These are phyloP conservation scores for Solanum neorickii DNA, from an alignment of 257 asterid genomes.

Conservation along the genomic window DNA sequence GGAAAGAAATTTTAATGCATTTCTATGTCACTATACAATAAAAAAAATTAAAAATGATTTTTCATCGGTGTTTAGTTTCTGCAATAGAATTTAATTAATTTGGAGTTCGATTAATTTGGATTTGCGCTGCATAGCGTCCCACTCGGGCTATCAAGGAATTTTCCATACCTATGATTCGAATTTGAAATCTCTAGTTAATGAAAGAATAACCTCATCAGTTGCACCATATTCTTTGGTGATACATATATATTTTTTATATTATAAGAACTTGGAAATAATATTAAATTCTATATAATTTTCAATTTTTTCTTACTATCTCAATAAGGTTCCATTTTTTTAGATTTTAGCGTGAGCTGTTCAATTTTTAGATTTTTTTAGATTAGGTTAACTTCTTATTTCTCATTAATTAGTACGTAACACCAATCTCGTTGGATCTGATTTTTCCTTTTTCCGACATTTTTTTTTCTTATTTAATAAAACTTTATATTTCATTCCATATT, in stretches of 20 bases:
- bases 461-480: not conserved
- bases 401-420: not conserved
- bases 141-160: not conserved
- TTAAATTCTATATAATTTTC: not conserved
- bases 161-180: too few relatives aligned
- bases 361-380: too few relatives aligned
- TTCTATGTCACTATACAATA: not conserved
- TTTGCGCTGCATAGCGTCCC: fast-evolving
- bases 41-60: too few relatives aligned
- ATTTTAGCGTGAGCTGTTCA: not conserved
- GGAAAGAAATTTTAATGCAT: not conserved
- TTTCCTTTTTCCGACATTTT: not conserved
- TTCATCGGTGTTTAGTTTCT: too few relatives aligned
- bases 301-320: not conserved
- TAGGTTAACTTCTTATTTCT: not conserved
- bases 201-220: too few relatives aligned
- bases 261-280: not conserved
- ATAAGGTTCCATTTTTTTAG: not conserved
- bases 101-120: not conserved
- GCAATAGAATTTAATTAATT: too few relatives aligned
- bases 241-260: too few relatives aligned
- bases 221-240: too few relatives aligned
- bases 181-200: too few relatives aligned
- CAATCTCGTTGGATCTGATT: not conserved
- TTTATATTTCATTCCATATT: too few relatives aligned